Base-by-base conservation (phyloP, 192 early-diverging fungal species). In the Diversispora epigaea region DNA sequence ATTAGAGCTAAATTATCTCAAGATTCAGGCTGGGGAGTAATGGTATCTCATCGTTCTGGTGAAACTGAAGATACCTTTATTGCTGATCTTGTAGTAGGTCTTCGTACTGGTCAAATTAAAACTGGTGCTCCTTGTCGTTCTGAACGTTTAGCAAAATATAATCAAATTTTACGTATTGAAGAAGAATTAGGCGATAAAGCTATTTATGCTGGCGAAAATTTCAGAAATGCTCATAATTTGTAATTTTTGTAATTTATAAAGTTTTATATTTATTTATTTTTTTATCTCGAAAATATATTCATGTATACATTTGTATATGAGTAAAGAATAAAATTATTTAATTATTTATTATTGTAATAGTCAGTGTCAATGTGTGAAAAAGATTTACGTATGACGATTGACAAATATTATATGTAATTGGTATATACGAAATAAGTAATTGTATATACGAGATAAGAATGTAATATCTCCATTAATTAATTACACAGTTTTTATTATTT, bases 31-130 rank as follows among this genome's bases (percentile, higher is more conserved):
- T 99, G 97, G 97, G 97, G 97, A 78, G 95, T 98, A 84, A 99
- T 99, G 97, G 95, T 96, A 74, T 97, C 95, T 77, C 97, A 99
- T 90, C 93, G 97, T 77, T 98, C 96, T 21, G 97, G 96, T 73
- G 96, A 99, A 86, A 98, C 96, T 76, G 97, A 99, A 86, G 97
- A 97, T 87, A 92, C 91, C 75, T 84, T 83, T 71, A 97, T 98
- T 82, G 95, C 97, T 56, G 95, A 98, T 75, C 91, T 99, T 50
- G 96, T 95, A 55, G 97, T 99, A 44, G 97, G 95, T 84, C 89
- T 99, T 74, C 91, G 93, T 71, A 90, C 91, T 64, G 93, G 92
- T 75, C 96, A 99, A 86, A 98, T 99, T 90, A 99, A 99, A 94
- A 98, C 96, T 66, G 97, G 97, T 80, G 97, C 97, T 64, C 96